Percentiles rank a stretch among this genome's conserved stretches.
phyloP scores from a whole-genome alignment of 2,329 filamentous ascomycete species.

The Colletotrichum karsti region DNA sequence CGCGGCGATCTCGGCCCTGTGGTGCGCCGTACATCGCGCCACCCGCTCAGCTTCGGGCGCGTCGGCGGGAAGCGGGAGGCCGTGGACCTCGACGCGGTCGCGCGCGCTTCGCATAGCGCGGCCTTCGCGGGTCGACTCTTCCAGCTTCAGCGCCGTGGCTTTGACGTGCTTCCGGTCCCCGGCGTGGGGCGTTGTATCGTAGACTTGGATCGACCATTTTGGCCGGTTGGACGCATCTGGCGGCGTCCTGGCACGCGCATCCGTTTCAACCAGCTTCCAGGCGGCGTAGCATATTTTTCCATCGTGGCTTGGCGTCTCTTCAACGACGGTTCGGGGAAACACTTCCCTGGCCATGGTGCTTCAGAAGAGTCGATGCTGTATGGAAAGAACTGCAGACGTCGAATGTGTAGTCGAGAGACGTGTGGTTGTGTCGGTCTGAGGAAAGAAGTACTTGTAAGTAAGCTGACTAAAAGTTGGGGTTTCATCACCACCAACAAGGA shows the following conservation, averaged over 20 bases:
- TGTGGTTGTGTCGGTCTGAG: too few relatives aligned
- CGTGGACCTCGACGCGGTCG: background rate
- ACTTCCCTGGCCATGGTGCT: background rate
- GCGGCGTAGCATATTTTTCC: background rate
- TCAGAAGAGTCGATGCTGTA: too few relatives aligned
- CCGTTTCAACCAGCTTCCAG: background rate
- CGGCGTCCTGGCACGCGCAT: background rate
- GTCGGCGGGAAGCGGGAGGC: background rate
- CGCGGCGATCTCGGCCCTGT: background rate
- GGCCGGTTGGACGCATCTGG: background rate
- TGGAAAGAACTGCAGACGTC: too few relatives aligned
- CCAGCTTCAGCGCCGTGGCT: background rate
- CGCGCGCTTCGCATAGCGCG: background rate
- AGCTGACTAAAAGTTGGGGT: too few relatives aligned
- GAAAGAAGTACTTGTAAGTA: too few relatives aligned
- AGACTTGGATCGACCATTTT: background rate
- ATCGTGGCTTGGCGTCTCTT: conserved; percentile 4
- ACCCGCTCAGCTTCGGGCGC: background rate
- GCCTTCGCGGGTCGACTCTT: background rate
- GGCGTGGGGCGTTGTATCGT: background rate
- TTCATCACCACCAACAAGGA: too few relatives aligned
- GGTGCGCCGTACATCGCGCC: background rate
- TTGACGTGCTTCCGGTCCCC: background rate
- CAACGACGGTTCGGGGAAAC: background rate
- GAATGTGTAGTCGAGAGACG: too few relatives aligned